phyloP scores from a whole-genome alignment of 257 asterid genomes.

The Prunella vulgaris region DNA sequence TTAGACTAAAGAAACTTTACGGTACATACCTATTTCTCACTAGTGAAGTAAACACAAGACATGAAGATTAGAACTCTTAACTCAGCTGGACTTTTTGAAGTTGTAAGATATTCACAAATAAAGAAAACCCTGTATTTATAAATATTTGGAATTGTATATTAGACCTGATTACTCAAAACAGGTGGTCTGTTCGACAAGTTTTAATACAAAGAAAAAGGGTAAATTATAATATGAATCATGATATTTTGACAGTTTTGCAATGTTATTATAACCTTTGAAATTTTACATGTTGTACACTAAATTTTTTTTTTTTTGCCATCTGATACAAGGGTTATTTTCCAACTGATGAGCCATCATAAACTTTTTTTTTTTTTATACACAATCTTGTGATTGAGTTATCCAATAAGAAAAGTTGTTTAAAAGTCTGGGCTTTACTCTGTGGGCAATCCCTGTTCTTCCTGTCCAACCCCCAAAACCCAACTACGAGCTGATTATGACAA shows the following conservation, averaged over 20 bases:
- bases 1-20: neutral
- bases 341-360: neutral
- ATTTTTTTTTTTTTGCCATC: neutral
- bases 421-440: neutral
- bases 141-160: neutral
- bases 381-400: neutral
- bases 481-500: too few relatives aligned
- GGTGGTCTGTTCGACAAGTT: neutral
- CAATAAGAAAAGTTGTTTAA: neutral
- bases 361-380: neutral
- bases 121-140: neutral
- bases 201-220: neutral
- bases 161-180: neutral
- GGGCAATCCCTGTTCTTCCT: neutral
- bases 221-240: neutral
- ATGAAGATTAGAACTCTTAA: neutral
- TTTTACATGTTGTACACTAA: neutral
- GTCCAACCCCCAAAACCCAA: neutral
- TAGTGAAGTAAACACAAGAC: neutral
- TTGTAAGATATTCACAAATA: neutral
- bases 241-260: neutral
- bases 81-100: neutral
- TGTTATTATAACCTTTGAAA: neutral
- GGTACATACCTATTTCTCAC: neutral
- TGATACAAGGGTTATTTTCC: neutral